Percentiles rank a stretch among this genome's conserved stretches.
phyloP scores from a whole-genome alignment of 768 basidiomycete species.

The Mycena polygramma region DNA sequence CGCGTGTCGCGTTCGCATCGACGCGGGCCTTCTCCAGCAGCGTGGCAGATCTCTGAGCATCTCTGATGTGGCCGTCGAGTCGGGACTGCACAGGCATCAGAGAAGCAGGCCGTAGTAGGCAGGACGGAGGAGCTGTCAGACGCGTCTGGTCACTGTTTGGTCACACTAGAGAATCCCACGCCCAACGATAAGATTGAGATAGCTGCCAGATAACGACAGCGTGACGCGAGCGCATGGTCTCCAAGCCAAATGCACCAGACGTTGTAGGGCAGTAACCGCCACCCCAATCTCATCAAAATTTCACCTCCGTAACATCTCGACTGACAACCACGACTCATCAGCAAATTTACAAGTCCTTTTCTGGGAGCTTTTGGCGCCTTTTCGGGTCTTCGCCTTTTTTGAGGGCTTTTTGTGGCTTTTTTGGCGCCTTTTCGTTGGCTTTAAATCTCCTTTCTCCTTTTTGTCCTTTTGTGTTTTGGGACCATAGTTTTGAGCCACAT shows the following conservation, averaged over 20 bases:
- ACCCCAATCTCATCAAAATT: constrained; percentile 5
- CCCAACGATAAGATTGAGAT: background rate
- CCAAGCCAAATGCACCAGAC: constrained; percentile 17
- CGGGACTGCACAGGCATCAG: constrained; percentile 17
- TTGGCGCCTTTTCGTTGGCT: too few relatives aligned
- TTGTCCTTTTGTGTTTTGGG: too few relatives aligned
- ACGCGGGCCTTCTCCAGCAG: constrained; percentile 23
- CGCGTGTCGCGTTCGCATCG: constrained; percentile 6
- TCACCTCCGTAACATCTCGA: background rate
- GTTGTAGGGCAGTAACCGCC: constrained; percentile 24
- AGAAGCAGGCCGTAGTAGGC: background rate
- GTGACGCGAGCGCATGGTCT: constrained; percentile 1
- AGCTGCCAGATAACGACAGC: background rate
- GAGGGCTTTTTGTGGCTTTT: too few relatives aligned
- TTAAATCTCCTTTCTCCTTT: too few relatives aligned
- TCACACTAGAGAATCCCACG: background rate
- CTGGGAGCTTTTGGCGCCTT: too few relatives aligned
- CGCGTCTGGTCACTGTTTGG: background rate
- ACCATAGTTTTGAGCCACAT: too few relatives aligned
- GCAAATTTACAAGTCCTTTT: too few relatives aligned
- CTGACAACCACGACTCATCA: too few relatives aligned
- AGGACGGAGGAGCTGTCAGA: background rate
- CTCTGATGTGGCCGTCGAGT: constrained; percentile 12
- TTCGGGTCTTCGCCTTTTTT: too few relatives aligned
- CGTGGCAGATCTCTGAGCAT: constrained; percentile 2